Conservation (phyloP, 2,329 filamentous ascomycete genomes). For the Alternaria dauci region DNA sequence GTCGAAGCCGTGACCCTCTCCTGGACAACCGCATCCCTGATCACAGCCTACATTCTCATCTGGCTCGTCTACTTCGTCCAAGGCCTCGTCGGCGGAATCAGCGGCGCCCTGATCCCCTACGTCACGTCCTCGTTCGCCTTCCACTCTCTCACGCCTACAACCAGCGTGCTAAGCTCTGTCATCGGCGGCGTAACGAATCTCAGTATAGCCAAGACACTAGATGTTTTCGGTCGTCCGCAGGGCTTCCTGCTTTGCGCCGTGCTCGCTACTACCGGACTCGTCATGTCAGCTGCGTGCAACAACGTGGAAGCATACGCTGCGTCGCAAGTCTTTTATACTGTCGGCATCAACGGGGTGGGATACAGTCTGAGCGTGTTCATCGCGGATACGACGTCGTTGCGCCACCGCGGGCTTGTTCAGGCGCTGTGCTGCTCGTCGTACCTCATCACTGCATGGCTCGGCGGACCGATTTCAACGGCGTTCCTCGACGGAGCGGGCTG, state of each 20-base stretch:
- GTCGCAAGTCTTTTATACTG: slow-evolving; percentile 68
- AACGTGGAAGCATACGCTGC: slow-evolving; percentile 68
- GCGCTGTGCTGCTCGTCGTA: slow-evolving; percentile 51
- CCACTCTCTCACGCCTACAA: slow-evolving; percentile 45
- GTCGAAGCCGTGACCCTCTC: slow-evolving; percentile 9
- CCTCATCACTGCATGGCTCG: slow-evolving; percentile 33
- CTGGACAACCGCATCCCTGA: slow-evolving; percentile 9
- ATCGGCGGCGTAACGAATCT: slow-evolving; percentile 48
- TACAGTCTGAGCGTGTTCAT: slow-evolving; percentile 60
- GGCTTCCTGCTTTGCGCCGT: slow-evolving; percentile 42
- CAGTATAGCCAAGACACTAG: slow-evolving; percentile 49
- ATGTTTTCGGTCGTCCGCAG: slow-evolving; percentile 50
- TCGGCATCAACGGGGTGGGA: slow-evolving; percentile 7
- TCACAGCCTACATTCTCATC: slow-evolving; percentile 13
- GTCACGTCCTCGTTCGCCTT: slow-evolving; percentile 48
- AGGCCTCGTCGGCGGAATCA: slow-evolving; percentile 51
- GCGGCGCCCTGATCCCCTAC: slow-evolving; percentile 46
- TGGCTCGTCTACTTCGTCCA: slow-evolving; percentile 51
- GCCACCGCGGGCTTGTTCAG: slow-evolving; percentile 69
- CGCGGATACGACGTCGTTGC: slow-evolving; percentile 70
- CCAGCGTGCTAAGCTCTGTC: slow-evolving; percentile 42
- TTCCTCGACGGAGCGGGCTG: slow-evolving; percentile 62
- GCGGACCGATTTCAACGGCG: slow-evolving; percentile 26
- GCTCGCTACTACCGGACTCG: slow-evolving; percentile 51
- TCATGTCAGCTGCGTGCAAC: slow-evolving; percentile 71